phyloP scores from a whole-genome alignment of 768 basidiomycete species.

The Pisolithus sp. region DNA sequence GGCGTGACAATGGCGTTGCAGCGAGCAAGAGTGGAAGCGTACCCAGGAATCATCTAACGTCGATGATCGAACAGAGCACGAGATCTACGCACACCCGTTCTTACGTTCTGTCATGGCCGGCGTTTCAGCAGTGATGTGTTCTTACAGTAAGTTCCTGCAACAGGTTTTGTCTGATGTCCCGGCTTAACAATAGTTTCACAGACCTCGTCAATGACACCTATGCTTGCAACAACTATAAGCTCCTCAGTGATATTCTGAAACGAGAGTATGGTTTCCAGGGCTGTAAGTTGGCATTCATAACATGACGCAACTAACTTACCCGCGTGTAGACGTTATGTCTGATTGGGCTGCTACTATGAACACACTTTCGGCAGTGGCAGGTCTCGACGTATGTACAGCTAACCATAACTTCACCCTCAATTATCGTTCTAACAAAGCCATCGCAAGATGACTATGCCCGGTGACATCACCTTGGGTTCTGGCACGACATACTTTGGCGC shows the following conservation, averaged over 20 bases:
- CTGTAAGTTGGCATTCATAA: conserved; percentile 28
- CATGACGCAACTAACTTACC: background rate
- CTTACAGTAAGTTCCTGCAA: conserved; percentile 39
- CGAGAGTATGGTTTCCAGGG: conserved; percentile 63
- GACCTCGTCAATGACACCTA: conserved; percentile 53
- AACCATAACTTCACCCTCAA: too few relatives aligned
- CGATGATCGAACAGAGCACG: conserved; percentile 43
- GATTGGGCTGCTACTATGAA: conserved; percentile 60
- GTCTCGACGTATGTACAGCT: conserved; percentile 47
- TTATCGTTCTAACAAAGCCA: background rate
- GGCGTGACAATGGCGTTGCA: conserved; percentile 3
- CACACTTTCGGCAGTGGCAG: conserved; percentile 47
- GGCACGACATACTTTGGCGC: conserved; percentile 49
- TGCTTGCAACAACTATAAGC: conserved; percentile 58
- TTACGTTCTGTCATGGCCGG: conserved; percentile 57
- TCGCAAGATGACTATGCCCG: conserved; percentile 66
- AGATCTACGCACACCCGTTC: conserved; percentile 52
- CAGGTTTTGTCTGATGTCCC: background rate
- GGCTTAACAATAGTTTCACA: conserved; percentile 17
- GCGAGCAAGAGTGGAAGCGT: conserved; percentile 33
- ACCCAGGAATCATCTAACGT: conserved; percentile 31
- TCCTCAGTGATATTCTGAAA: conserved; percentile 57
- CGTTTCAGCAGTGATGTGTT: conserved; percentile 63
- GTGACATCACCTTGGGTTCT: conserved; percentile 42
- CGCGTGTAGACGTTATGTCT: conserved; percentile 39